phyloP scores from a whole-genome alignment of 768 basidiomycete genomes.

The Daedaleopsis sinensis region DNA sequence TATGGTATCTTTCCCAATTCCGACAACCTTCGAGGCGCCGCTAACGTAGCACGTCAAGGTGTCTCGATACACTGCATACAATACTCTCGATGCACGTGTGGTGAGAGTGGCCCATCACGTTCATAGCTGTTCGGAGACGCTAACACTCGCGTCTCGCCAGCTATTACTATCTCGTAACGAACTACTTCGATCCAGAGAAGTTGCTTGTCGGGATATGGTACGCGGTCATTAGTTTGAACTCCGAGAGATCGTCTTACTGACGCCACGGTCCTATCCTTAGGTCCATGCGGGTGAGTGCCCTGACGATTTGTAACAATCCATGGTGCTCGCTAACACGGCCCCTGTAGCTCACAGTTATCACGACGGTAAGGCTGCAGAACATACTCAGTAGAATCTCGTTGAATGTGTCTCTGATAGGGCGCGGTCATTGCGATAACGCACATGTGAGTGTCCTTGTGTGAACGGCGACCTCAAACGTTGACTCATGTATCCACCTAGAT shows the following conservation, averaged over 20 bases:
- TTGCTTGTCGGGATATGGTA: background rate
- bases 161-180: constrained; percentile 5
- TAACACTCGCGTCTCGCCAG: background rate
- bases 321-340: background rate
- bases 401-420: background rate
- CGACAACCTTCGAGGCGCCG: background rate
- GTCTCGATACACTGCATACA: background rate
- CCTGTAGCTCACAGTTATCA: background rate
- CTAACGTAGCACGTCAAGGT: background rate
- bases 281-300: background rate
- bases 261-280: background rate
- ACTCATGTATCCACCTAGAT: background rate
- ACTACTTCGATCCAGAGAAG: background rate
- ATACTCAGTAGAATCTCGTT: background rate
- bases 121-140: background rate
- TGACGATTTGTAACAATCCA: too few species aligned
- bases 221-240: too few species aligned
- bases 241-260: background rate
- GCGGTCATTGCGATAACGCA: background rate
- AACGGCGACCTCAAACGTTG: background rate
- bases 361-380: background rate
- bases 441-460: background rate
- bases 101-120: background rate
- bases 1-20: background rate
- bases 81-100: background rate